Conservation (phyloP, 148 eudicot species). For the Dysphania ambrosioides region DNA sequence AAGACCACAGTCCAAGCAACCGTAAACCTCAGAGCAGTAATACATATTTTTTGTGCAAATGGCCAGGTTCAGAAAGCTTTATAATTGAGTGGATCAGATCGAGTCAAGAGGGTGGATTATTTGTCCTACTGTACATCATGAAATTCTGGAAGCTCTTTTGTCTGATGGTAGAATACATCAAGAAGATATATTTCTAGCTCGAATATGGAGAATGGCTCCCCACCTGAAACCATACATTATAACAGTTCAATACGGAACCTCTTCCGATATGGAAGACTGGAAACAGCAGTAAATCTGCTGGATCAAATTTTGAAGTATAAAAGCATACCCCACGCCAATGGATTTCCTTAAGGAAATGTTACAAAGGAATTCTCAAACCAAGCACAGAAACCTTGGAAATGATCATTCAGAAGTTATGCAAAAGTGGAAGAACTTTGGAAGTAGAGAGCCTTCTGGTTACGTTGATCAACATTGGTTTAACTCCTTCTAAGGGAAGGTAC, state of each 20-base stretch:
- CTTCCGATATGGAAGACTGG: slow-evolving; percentile 34
- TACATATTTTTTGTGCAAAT: slow-evolving; percentile 34
- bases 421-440: slow-evolving; percentile 35
- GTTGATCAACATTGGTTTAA: slow-evolving; percentile 47
- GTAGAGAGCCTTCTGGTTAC: slow-evolving; percentile 50
- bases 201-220: slow-evolving; percentile 35
- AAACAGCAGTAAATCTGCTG: slow-evolving; percentile 53
- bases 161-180: slow-evolving; percentile 36
- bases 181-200: slow-evolving; percentile 47
- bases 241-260: slow-evolving; percentile 49
- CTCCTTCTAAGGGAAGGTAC: slow-evolving; percentile 56
- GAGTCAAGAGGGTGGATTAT: slow-evolving; percentile 52
- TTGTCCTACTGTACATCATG: slow-evolving; percentile 41
- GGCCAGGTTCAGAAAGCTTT: slow-evolving; percentile 54
- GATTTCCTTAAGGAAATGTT: slow-evolving; percentile 68
- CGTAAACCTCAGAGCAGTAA: slow-evolving; percentile 51
- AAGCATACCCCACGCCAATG: slow-evolving; percentile 47
- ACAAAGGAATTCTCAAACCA: slow-evolving; percentile 46
- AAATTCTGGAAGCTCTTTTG: slow-evolving; percentile 46
- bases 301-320: slow-evolving; percentile 52
- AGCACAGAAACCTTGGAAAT: slow-evolving; percentile 47
- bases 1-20: slow-evolving; percentile 44
- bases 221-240: slow-evolving; percentile 38
- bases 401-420: slow-evolving; percentile 42
- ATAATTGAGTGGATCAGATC: slow-evolving; percentile 48